Evolutionary conservation across 2,329 filamentous ascomycete species (phyloP), one percentile per base, ranked within the genome.

Genomic region (Mariannaea sp.): DNA sequence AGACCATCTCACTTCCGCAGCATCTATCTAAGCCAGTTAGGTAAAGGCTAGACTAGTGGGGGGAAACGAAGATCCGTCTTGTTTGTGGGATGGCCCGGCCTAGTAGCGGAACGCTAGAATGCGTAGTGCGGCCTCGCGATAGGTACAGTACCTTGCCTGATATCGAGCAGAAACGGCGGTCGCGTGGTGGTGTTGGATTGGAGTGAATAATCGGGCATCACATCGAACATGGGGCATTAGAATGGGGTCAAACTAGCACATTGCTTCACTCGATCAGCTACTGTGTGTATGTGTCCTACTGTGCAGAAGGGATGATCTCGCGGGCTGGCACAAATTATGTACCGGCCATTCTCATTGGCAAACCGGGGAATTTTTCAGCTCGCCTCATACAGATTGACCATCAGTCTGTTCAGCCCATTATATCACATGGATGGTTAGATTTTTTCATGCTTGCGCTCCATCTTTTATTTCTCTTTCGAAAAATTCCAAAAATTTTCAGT

Each of bases 241-340:
- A 5, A 24, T 8, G 8, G 5, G 22, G 22, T 24, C 22, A 24
- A 24, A 24, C n/a, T n/a, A n/a, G n/a, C n/a, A n/a, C n/a, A n/a
- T n/a, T n/a, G n/a, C n/a, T 17, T 33, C 17, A 32, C 19, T 46
- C 24, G 43, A 46, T 46, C 43, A 22, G 26, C 43, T 46, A 46
- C 43, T 46, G 43, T 46, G n/a, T n/a, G n/a, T n/a, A n/a, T n/a
- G n/a, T n/a, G n/a, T n/a, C n/a, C n/a, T n/a, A n/a, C n/a, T n/a
- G n/a, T n/a, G n/a, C n/a, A 24, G 22, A 8, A 24, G 27, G 36
- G 36, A 14, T 8, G 43, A n/a, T 46, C 14, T 26, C 22, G 41
- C 20, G 30, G 43, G 43, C 43, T n/a, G n/a, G n/a, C n/a, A n/a
- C n/a, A n/a, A n/a, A n/a, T n/a, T n/a, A n/a, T n/a, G n/a, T n/a